These are phyloP conservation scores for Talaromyces ruber DNA, from an alignment of 495 filamentous ascomycete genomes.

Conservation along the genomic window DNA sequence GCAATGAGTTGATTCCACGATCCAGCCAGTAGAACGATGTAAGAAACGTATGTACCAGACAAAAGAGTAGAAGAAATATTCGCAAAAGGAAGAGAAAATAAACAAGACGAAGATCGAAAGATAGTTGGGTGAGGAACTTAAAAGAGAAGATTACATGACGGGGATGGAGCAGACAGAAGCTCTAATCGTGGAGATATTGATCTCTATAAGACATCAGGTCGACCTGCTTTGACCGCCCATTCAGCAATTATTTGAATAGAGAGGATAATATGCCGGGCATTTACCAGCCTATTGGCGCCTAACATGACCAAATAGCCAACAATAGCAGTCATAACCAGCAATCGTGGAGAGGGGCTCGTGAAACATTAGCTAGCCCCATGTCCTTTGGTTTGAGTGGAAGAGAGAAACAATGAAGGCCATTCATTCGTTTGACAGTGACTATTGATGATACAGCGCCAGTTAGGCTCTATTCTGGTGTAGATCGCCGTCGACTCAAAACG, in stretches of 20 bases:
- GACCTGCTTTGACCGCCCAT: background rate
- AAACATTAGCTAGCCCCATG: constrained; percentile 4
- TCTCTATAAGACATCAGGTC: background rate
- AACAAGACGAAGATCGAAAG: constrained; percentile 13
- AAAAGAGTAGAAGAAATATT: constrained; percentile 3
- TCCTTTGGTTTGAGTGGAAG: background rate
- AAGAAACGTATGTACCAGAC: constrained; percentile 9
- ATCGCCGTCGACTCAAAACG: background rate
- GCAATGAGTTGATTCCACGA: constrained; percentile 8
- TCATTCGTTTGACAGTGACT: background rate
- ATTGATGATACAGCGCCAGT: background rate
- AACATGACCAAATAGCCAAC: background rate
- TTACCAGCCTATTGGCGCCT: background rate
- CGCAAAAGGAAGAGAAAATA: constrained; percentile 5
- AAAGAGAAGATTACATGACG: constrained; percentile 8
- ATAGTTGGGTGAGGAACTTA: constrained; percentile 2
- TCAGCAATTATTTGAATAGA: background rate
- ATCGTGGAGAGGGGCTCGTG: background rate
- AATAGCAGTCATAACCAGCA: background rate
- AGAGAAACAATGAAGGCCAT: constrained; percentile 3
- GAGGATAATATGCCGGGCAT: background rate
- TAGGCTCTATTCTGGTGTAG: background rate
- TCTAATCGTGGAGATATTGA: background rate
- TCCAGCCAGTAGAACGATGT: constrained; percentile 29
- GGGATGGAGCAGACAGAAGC: constrained; percentile 2